phyloP scores from a whole-genome alignment of 1,284 basidiomycete genomes.

The Takashimella tepidaria region DNA sequence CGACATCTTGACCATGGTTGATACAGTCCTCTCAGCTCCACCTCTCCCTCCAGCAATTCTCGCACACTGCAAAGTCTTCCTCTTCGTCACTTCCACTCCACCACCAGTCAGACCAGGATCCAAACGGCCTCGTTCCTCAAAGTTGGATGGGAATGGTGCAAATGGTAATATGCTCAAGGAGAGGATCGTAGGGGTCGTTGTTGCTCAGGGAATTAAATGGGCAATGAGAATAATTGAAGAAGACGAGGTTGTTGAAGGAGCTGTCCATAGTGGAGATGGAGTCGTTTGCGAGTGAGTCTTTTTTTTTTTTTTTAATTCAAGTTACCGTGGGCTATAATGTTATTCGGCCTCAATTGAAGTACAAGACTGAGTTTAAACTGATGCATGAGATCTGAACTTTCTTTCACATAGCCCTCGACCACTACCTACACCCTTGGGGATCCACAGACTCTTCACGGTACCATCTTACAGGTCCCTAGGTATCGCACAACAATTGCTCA shows the following conservation, averaged over 20 bases:
- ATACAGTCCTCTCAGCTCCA: conserved; percentile 47
- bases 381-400: background rate
- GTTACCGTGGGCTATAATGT: too few species aligned
- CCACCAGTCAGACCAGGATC: conserved; percentile 14
- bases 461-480: conserved; percentile 41
- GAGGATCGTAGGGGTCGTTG: conserved; percentile 46
- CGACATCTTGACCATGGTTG: conserved; percentile 46
- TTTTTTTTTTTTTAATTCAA: background rate
- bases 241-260: conserved; percentile 11
- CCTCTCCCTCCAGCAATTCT: conserved; percentile 40
- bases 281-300: conserved; percentile 49
- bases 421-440: conserved; percentile 46
- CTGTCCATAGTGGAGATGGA: conserved; percentile 43
- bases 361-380: background rate
- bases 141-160: conserved; percentile 1
- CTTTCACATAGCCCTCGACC: conserved; percentile 44
- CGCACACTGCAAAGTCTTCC: conserved; percentile 43
- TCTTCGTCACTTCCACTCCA: conserved; percentile 41
- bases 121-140: background rate
- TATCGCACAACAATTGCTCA: conserved; percentile 40
- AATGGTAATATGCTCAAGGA: conserved; percentile 23
- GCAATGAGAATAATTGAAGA: conserved; percentile 43
- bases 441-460: conserved; percentile 50
- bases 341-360: background rate
- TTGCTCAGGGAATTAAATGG: conserved; percentile 47